phyloP scores from a whole-genome alignment of 2,329 filamentous ascomycete species.

The Fusarium metavorans region DNA sequence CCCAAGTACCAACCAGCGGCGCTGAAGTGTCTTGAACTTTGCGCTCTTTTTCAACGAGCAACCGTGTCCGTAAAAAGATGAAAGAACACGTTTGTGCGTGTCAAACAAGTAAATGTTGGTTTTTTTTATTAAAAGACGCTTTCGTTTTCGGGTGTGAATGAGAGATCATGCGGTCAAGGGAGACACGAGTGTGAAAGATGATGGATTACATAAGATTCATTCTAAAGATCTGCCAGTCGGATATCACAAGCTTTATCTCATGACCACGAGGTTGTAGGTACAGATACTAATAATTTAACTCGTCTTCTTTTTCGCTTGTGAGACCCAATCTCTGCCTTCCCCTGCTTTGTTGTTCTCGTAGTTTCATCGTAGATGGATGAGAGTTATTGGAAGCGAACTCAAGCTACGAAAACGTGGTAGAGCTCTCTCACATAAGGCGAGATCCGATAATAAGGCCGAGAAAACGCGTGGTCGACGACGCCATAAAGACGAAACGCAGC shows the following conservation, averaged over 20 bases:
- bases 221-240: not conserved
- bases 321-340: not conserved
- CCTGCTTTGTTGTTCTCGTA: not conserved
- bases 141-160: not conserved
- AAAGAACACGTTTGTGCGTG: constrained; percentile 1
- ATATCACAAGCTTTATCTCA: not conserved
- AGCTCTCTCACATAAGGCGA: not conserved
- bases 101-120: not conserved
- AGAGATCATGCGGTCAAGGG: constrained; percentile 2
- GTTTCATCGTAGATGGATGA: not conserved
- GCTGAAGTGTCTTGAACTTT: constrained; percentile 19
- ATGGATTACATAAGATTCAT: not conserved
- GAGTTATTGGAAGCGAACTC: not conserved
- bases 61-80: constrained; percentile 13
- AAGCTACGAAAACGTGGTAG: not conserved
- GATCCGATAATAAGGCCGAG: not conserved
- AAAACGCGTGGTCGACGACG: not conserved
- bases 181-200: not conserved
- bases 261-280: not conserved
- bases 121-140: not conserved
- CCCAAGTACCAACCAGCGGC: constrained; percentile 22
- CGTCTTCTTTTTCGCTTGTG: not conserved
- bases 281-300: not conserved
- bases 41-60: not conserved
- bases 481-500: not conserved